Evolutionary conservation across 2,329 filamentous ascomycete species (phyloP).

Genomic region (Metarhizium anisopliae): DNA sequence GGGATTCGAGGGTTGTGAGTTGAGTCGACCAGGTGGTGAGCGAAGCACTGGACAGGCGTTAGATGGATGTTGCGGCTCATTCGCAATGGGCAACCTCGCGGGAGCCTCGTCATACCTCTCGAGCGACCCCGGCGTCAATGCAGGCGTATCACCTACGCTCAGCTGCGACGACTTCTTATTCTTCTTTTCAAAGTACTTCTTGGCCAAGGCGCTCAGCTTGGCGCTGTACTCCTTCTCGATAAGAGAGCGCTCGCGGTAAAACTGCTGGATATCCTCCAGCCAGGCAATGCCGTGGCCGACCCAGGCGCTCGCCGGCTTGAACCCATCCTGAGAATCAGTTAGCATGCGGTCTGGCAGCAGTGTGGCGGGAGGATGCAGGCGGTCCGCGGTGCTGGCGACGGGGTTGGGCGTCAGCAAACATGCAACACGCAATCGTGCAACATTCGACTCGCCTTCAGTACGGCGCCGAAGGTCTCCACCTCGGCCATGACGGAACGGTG

Average conservation of each 20-base stretch:
- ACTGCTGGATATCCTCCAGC: conserved; percentile 94
- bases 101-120: conserved; percentile 53
- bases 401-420: not conserved
- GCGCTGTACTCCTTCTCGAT: conserved; percentile 97
- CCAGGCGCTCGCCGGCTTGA: conserved; percentile 92
- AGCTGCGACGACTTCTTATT: conserved; percentile 76
- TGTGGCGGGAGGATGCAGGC: not conserved
- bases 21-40: conserved; percentile 96
- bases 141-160: conserved; percentile 88
- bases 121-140: conserved; percentile 87
- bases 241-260: conserved; percentile 86
- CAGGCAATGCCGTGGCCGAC: conserved; percentile 81
- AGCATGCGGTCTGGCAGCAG: not conserved
- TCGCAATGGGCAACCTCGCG: not conserved
- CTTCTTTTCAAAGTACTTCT: conserved; percentile 98
- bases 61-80: conserved; percentile 12
- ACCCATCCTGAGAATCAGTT: conserved; percentile 66
- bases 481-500: conserved; percentile 56
- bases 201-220: conserved; percentile 78
- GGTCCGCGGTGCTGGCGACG: too few species aligned
- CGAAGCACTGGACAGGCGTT: conserved; percentile 55
- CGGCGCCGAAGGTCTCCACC: conserved; percentile 83
- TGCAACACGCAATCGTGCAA: not conserved
- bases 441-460: conserved; percentile 66
- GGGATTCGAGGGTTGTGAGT: conserved; percentile 77